Evolutionary conservation across 306 rosid species (phyloP), one percentile per base, ranked within the genome.

Genomic region (Quercus robur): DNA sequence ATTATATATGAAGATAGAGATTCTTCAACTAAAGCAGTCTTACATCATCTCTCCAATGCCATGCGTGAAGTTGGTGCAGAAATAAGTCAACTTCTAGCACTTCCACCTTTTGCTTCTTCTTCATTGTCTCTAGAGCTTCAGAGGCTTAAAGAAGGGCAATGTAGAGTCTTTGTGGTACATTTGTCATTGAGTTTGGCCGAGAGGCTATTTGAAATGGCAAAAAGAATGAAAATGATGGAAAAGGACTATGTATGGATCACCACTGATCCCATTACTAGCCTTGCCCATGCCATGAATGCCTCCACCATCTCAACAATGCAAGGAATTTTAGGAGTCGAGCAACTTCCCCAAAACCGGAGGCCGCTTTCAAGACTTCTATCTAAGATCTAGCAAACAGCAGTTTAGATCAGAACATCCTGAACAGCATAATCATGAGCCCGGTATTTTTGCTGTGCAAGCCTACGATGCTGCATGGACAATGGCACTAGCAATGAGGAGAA

Each of bases 171-270:
- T 69, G 56, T 86, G 38, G 89, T 87, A 15, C 88, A 61, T 25
- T 46, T 75, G 66, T 81, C 89, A 3, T 78, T 77, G 19, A 15
- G 77, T 25, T 81, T 83, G 77, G 90, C 86, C 2, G 17, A 83
- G 30, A 70, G 56, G 26, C 67, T 89, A 1, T 89, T 87, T 59
- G 18, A 82, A 63, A 83, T 30, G 44, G 89, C 88, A 46, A 77
- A 57, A 9, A 66, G 81, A 62, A 71, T 85, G 88, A 69, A 81
- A 4, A 89, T 89, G 93, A 81, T 87, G 82, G 88, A 80, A 67
- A 83, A 78, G 56, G 88, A 41, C 54, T 85, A 81, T 78, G 88
- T 85, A n/a, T 89, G 91, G 93, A 87, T 89, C 79, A 81, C 87
- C 11, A 83, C 89, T 19, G 87, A 87, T 63, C 66, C 84, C 33